Evolutionary conservation across 2,329 filamentous ascomycete species (phyloP).

Genomic region (Plectosphaerella cucumerina): DNA sequence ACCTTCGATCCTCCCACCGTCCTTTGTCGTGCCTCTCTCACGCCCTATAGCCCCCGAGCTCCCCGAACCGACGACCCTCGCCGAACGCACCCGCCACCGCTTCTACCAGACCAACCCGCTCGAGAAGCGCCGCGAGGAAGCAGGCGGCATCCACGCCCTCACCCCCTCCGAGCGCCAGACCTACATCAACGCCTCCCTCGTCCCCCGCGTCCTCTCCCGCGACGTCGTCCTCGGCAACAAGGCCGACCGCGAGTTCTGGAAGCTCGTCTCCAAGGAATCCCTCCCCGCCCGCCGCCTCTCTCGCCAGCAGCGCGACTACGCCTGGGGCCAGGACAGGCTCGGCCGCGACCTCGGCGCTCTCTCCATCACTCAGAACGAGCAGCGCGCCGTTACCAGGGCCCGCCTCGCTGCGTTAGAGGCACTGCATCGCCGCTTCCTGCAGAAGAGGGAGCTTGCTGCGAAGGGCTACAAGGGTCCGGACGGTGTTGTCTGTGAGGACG

Average conservation of each 20-base stretch:
- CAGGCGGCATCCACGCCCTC: constrained; percentile 39
- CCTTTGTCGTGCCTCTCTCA: constrained; percentile 1
- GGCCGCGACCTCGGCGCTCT: constrained; percentile 47
- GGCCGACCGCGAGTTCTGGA: constrained; percentile 55
- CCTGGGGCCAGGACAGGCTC: constrained; percentile 48
- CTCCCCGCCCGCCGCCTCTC: constrained; percentile 43
- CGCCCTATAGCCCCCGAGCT: constrained; percentile 22
- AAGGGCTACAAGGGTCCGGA: constrained; percentile 6
- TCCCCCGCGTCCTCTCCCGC: constrained; percentile 34
- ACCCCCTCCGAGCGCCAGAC: constrained; percentile 43
- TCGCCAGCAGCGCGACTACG: constrained; percentile 19
- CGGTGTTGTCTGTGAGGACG: constrained; percentile 13
- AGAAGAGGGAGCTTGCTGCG: constrained; percentile 26
- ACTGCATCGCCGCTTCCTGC: constrained; percentile 39
- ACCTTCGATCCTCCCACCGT: neutral
- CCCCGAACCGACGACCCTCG: constrained; percentile 38
- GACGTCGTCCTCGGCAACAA: constrained; percentile 36
- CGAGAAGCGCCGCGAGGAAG: constrained; percentile 38
- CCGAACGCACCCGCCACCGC: constrained; percentile 41
- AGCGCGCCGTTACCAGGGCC: constrained; percentile 34
- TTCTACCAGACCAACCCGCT: constrained; percentile 48
- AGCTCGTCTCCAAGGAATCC: constrained; percentile 46
- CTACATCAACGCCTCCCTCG: constrained; percentile 42
- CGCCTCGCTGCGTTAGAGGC: constrained; percentile 38
- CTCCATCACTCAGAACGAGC: constrained; percentile 38